Conservation (phyloP, 192 early-diverging fungal species). For the Backusella liffmaniae region DNA sequence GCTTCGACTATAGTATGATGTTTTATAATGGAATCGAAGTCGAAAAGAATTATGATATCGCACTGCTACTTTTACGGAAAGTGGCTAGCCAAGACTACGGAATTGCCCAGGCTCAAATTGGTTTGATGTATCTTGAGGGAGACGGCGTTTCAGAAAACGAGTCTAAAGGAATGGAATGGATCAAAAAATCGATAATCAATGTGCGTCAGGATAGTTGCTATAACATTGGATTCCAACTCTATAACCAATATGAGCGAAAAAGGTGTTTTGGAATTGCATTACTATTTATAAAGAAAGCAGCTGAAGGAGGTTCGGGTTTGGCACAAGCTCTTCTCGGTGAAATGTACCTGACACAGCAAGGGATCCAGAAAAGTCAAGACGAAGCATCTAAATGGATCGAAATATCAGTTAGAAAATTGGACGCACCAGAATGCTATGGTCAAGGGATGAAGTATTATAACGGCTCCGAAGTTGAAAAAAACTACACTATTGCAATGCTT, state of each 20-base stretch:
- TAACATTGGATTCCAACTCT: not conserved
- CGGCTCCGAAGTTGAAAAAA: too few species aligned
- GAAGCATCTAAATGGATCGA: too few species aligned
- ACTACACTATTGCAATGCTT: not conserved
- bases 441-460: too few species aligned
- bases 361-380: too few species aligned
- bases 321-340: not conserved
- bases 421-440: too few species aligned
- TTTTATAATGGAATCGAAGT: not conserved
- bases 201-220: rapidly evolving
- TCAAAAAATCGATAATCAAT: not conserved
- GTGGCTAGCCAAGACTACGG: not conserved
- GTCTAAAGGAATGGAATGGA: not conserved
- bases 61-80: not conserved
- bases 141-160: not conserved
- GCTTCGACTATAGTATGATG: not conserved
- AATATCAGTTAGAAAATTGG: too few species aligned
- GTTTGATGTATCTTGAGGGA: not conserved
- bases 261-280: not conserved
- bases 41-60: not conserved
- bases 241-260: not conserved
- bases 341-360: not conserved
- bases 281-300: not conserved
- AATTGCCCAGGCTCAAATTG: not conserved
- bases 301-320: not conserved